Percentiles rank a stretch among this genome's conserved stretches.
phyloP scores from a whole-genome alignment of 2,329 filamentous ascomycete genomes.

The Diplodia scrobiculata region DNA sequence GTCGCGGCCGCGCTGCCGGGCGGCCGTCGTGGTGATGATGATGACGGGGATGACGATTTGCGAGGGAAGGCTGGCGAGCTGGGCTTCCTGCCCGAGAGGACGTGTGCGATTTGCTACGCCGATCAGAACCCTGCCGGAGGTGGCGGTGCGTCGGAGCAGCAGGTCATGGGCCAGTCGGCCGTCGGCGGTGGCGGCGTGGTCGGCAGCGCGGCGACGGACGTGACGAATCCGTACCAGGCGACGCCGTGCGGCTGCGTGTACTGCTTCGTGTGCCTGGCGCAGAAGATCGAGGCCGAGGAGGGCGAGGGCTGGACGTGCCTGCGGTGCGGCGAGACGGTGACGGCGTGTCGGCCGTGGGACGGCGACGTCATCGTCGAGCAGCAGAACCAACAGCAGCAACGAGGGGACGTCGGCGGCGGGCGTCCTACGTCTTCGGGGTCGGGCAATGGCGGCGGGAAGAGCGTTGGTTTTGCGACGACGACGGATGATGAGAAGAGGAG shows the following conservation, averaged over 20 bases:
- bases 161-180: conserved; percentile 61
- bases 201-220: conserved; percentile 85
- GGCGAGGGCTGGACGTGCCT: conserved; percentile 93
- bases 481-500: conserved; percentile 32
- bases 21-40: conserved; percentile 29
- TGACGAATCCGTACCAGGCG: conserved; percentile 94
- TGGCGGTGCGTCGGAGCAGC: conserved; percentile 67
- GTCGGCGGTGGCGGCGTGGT: conserved; percentile 66
- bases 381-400: conserved; percentile 24
- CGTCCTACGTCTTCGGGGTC: not conserved
- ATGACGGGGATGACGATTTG: conserved; percentile 47
- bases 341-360: conserved; percentile 85
- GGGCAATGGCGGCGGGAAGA: conserved; percentile 33
- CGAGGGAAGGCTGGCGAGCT: conserved; percentile 68
- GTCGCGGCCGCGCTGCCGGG: conserved; percentile 49
- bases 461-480: conserved; percentile 37
- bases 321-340: conserved; percentile 79
- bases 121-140: conserved; percentile 75
- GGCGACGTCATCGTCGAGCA: conserved; percentile 70
- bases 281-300: conserved; percentile 85
- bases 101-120: conserved; percentile 95
- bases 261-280: conserved; percentile 93
- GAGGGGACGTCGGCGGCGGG: conserved; percentile 35
- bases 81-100: conserved; percentile 84
- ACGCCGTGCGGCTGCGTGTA: conserved; percentile 89